phyloP scores from a whole-genome alignment of 1,139 yeast species.

The Blastobotrys buckinghamii region DNA sequence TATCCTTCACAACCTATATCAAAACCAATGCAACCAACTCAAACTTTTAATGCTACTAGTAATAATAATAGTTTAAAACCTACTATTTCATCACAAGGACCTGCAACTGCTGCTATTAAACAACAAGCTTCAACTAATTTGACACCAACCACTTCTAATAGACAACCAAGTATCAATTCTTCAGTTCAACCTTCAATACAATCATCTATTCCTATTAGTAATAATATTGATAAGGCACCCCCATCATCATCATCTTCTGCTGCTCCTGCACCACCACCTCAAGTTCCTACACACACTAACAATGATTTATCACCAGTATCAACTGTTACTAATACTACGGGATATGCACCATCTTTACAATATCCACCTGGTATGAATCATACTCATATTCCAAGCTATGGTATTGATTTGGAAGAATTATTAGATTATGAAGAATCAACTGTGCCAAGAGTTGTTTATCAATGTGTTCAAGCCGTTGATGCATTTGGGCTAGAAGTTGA shows the following conservation, averaged over 20 bases:
- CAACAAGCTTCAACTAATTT: too few species aligned
- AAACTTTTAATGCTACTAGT: background rate
- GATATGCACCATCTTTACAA: constrained; percentile 3
- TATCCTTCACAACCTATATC: constrained; percentile 12
- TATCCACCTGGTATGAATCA: constrained; percentile 25
- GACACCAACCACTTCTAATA: background rate
- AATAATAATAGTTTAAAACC: background rate
- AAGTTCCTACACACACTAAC: too few species aligned
- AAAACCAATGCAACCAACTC: constrained; percentile 8
- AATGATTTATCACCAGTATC: constrained; percentile 7
- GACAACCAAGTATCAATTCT: background rate
- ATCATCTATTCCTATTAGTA: background rate
- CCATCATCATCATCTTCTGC: background rate
- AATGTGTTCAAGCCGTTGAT: constrained; percentile 83
- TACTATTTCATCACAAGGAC: background rate
- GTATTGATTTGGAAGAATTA: constrained; percentile 68
- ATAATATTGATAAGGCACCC: background rate
- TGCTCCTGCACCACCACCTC: background rate
- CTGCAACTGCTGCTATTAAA: background rate
- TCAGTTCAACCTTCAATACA: background rate
- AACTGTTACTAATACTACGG: constrained; percentile 7
- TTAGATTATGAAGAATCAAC: constrained; percentile 81
- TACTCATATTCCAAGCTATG: constrained; percentile 50
- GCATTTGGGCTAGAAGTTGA: constrained; percentile 76
- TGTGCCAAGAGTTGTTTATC: constrained; percentile 86